Base-by-base conservation (phyloP, 2,329 filamentous ascomycete species). In the Xenoacremonium recifei region DNA sequence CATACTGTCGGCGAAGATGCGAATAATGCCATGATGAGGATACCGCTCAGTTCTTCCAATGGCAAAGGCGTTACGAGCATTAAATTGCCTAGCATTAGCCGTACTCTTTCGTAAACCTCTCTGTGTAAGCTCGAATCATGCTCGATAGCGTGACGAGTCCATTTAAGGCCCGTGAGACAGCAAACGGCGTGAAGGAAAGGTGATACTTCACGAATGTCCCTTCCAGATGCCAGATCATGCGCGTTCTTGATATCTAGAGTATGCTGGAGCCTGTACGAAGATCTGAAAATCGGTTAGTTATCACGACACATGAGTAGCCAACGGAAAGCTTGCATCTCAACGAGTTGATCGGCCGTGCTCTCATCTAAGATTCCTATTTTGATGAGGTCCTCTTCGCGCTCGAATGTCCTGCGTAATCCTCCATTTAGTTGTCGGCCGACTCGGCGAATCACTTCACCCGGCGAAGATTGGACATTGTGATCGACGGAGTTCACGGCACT, bases 111-210 rank as follows among this genome's bases (percentile, higher is more conserved):
- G 32, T 68, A 69, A 1, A 69, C 58, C 29, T 62, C 55, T n/a
- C 62, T 58, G 38, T 69, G 65, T 5, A 50, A 44, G 25, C 42
- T 35, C 3, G 44, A 45, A 17, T 52, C 53, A 10, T 36, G 7
- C 23, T 45, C 39, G 10, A 21, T 37, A 29, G 35, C 18, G 50
- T 53, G 12, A 58, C 57, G 36, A 57, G 20, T 47, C 9, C 42
- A 65, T n/a, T 61, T 58, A 35, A 69, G 60, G 3, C 62, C 66
- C 16, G 68, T 63, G 4, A 70, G 44, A 40, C 66, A 70, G 45
- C 67, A 68, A 2, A 68, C 66, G 17, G 63, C 62, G 33, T 65
- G 64, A 10, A 70, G 48, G 40, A 70, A 70, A 1, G 67, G 62
- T 0, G 68, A 70, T 4, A 60, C 55, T 13, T 56, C 54, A 4